phyloP scores from a whole-genome alignment of 1,284 basidiomycete species.

The Heterobasidion occidentale region DNA sequence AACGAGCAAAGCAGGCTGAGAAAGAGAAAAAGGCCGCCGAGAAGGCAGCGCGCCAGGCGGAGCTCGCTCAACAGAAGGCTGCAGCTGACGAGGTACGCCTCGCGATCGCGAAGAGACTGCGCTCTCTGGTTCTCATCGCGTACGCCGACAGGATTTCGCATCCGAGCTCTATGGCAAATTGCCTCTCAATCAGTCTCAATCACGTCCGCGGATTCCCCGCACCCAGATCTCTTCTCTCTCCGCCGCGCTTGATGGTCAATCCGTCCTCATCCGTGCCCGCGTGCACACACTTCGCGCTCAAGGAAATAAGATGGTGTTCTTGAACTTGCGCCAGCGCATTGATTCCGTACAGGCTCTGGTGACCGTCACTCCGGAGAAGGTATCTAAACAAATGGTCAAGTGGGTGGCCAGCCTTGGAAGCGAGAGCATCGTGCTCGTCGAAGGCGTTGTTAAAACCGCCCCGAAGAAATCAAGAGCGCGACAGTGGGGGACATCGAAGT shows the following conservation, averaged over 20 bases:
- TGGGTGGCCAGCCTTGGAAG: conserved; percentile 76
- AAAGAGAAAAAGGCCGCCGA: conserved; percentile 90
- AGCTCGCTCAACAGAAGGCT: conserved; percentile 71
- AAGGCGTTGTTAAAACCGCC: conserved; percentile 79
- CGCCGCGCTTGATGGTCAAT: conserved; percentile 66
- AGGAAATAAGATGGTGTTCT: conserved; percentile 92
- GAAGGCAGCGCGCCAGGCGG: conserved; percentile 48
- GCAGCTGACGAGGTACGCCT: conserved; percentile 60
- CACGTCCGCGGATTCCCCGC: conserved; percentile 43
- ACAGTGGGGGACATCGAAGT: conserved; percentile 88
- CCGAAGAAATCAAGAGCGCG: conserved; percentile 85
- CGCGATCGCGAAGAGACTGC: not conserved
- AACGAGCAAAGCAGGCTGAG: conserved; percentile 86
- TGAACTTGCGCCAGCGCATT: conserved; percentile 85
- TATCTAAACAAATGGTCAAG: conserved; percentile 98
- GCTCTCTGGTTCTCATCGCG: not conserved
- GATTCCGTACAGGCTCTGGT: conserved; percentile 89
- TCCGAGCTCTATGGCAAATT: conserved; percentile 84
- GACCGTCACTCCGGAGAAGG: conserved; percentile 66
- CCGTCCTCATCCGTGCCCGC: conserved; percentile 82
- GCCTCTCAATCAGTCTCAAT: conserved; percentile 90
- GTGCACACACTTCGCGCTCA: conserved; percentile 90
- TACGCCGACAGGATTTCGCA: conserved; percentile 64
- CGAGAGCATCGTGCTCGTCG: conserved; percentile 91
- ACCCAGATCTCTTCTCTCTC: conserved; percentile 63